Base-by-base conservation (phyloP, 2,329 filamentous ascomycete genomes). In the Pseudogymnoascus sp. region DNA sequence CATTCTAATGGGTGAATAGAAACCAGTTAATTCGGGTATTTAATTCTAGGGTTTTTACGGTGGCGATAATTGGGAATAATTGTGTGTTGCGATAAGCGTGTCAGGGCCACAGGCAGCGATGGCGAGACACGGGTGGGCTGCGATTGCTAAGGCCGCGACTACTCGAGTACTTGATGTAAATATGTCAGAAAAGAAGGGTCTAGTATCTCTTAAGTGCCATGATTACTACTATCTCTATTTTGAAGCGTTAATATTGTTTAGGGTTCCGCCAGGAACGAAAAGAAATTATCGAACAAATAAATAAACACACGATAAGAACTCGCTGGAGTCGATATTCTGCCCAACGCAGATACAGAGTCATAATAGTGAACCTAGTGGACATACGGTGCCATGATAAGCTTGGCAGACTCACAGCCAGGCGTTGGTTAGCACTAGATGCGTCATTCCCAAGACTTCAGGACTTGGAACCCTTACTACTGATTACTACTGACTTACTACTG, bases 41-140 rank as follows among this genome's bases (percentile, higher is more conserved):
- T 53, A 53, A 53, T 53, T 53, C 44, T 50, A 50, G 44, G 44
- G 44, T 53, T 53, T 46, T 53, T 53, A 53, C 14, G 44, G 23
- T 53, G 44, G 44, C 44, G 44, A 53, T 53, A 53, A 31, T 53
- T 53, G 14, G 21, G 44, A 21, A 53, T 53, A 28, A 53, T 53
- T 53, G 44, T 53, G 44, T 53, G 44, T 11, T 53, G 14, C 44
- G 44, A 53, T 53, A 53, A 53, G 44, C 44, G 44, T 31, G 44
- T 53, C 44, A 53, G 44, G 23, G 44, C 44, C 44, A 28, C 23
- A 53, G 14, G 14, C 16, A 2, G 44, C 23, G 44, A 53, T 53
- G 4, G 40, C 23, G 44, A 53, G 23, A 23, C 12, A 16, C 14
- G 5, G 21, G 14, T 53, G 23, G 6, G 14, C 4, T n/a, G 44